phyloP scores from a whole-genome alignment of 495 filamentous ascomycete genomes.

The Trichoderma gamsii region DNA sequence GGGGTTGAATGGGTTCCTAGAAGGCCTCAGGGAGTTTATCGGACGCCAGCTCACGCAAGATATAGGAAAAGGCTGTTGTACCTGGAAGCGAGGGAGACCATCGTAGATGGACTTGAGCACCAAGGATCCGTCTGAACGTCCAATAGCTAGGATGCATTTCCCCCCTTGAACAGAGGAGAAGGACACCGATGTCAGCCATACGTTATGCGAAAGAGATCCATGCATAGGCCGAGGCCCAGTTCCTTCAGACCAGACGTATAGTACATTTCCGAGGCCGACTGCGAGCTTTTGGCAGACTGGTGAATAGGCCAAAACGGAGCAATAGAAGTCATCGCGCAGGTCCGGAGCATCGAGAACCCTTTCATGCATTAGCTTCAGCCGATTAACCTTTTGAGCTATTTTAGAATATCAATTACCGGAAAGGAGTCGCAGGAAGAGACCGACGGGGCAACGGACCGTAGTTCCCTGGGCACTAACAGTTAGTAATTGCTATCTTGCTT shows the following conservation, averaged over 20 bases:
- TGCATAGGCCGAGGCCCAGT: conserved; percentile 40
- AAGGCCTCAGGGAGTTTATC: conserved; percentile 36
- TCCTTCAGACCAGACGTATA: conserved; percentile 86
- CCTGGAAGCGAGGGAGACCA: conserved; percentile 59
- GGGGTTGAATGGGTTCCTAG: conserved; percentile 29
- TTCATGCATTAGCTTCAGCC: conserved; percentile 21
- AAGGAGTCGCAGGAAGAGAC: conserved; percentile 62
- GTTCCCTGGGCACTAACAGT: conserved; percentile 18
- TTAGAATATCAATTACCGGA: conserved; percentile 51
- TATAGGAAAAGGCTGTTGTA: conserved; percentile 61
- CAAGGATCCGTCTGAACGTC: conserved; percentile 60
- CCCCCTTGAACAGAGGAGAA: conserved; percentile 78
- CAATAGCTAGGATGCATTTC: conserved; percentile 78
- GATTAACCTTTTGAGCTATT: conserved; percentile 16
- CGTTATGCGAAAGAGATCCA: conserved; percentile 31
- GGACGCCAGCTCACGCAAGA: conserved; percentile 72
- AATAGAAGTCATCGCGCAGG: conserved; percentile 92
- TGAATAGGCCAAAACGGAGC: conserved; percentile 83
- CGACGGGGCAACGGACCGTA: conserved; percentile 23
- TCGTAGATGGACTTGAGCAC: conserved; percentile 49
- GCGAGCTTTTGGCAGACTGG: conserved; percentile 66
- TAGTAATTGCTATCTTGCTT: not conserved
- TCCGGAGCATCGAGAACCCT: conserved; percentile 81
- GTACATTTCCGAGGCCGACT: conserved; percentile 68
- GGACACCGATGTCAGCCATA: conserved; percentile 68